Percentiles rank a stretch among this genome's conserved stretches.
Evolutionary conservation across 148 eudicot genomes (phyloP).

Genomic region (Chenopodium album): DNA sequence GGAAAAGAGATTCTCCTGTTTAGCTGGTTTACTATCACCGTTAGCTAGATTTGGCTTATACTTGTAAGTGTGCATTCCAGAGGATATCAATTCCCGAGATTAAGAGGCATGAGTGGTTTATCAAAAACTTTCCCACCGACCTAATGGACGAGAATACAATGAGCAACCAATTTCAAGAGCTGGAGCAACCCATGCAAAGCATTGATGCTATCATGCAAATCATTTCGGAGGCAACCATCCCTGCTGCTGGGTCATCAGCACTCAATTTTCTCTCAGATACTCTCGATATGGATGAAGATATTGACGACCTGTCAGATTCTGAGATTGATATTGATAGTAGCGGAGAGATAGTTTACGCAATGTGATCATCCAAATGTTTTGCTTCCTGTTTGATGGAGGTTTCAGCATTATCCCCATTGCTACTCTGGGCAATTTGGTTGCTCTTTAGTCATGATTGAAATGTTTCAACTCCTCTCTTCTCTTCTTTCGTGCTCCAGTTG

Average conservation of each 20-base stretch:
- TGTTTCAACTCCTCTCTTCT: neutral
- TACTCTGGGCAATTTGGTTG: constrained; percentile 2
- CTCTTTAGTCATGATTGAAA: neutral
- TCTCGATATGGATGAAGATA: constrained; percentile 70
- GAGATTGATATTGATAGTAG: constrained; percentile 92
- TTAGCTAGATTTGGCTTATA: neutral
- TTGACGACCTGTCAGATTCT: constrained; percentile 82
- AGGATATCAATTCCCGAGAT: constrained; percentile 85
- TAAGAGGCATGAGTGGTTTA: constrained; percentile 75
- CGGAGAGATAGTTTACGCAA: constrained; percentile 87
- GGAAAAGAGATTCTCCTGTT: neutral
- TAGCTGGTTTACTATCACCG: neutral
- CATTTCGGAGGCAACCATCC: constrained; percentile 88
- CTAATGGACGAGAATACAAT: constrained; percentile 62
- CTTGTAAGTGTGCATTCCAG: constrained; percentile 44
- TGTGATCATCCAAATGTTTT: constrained; percentile 34
- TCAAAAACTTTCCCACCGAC: constrained; percentile 81
- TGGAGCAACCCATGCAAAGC: constrained; percentile 92
- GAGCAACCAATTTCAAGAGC: constrained; percentile 79
- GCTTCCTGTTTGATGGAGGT: neutral
- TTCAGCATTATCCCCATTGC: neutral
- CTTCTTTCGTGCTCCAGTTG: neutral
- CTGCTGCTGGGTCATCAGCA: constrained; percentile 62
- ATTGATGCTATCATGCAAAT: constrained; percentile 78
- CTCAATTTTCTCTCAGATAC: constrained; percentile 34